A percentile compares a stretch with the other conserved stretches of the same genome.
These are phyloP conservation scores for Agaricales sp. DNA, from an alignment of 1,284 basidiomycete genomes.

Conservation along the genomic window DNA sequence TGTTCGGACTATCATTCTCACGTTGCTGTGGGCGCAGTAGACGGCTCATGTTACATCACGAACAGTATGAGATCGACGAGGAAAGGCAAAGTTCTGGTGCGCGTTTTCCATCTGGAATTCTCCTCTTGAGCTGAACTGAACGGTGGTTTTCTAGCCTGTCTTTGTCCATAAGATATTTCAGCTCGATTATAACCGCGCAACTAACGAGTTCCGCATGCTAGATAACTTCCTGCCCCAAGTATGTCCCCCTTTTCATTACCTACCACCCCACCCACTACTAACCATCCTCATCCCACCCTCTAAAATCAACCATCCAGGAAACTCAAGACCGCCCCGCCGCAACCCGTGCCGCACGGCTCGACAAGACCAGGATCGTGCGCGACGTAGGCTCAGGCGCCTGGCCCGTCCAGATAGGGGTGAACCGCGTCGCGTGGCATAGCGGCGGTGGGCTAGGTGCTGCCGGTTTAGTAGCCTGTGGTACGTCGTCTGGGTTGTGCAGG, in stretches of 20 bases:
- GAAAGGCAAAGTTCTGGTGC: conserved; percentile 55
- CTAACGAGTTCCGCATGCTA: conserved; percentile 70
- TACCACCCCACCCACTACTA: neutral
- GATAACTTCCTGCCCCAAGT: conserved; percentile 76
- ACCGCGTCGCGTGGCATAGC: conserved; percentile 73
- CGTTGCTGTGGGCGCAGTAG: conserved; percentile 69
- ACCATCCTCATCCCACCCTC: neutral
- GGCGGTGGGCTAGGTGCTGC: conserved; percentile 58
- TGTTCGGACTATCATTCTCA: conserved; percentile 84
- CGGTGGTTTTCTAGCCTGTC: conserved; percentile 59
- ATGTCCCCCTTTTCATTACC: conserved; percentile 8
- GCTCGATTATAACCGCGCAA: conserved; percentile 72
- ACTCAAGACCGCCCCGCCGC: conserved; percentile 41
- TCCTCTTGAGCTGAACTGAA: neutral
- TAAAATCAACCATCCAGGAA: conserved; percentile 29
- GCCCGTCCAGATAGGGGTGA: conserved; percentile 65
- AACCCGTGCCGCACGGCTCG: conserved; percentile 21
- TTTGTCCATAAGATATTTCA: conserved; percentile 75
- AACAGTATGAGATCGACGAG: conserved; percentile 61
- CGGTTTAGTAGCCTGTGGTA: conserved; percentile 66
- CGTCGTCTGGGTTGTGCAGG: conserved; percentile 75
- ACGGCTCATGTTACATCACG: conserved; percentile 70
- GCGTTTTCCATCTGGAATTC: conserved; percentile 20
- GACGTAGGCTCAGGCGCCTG: conserved; percentile 52
- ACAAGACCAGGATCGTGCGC: conserved; percentile 19